Percentiles rank a stretch among this genome's conserved stretches.
These are phyloP conservation scores for Scutellospora calospora DNA, from an alignment of 371 early-diverging fungal species.

Conservation along the genomic window DNA sequence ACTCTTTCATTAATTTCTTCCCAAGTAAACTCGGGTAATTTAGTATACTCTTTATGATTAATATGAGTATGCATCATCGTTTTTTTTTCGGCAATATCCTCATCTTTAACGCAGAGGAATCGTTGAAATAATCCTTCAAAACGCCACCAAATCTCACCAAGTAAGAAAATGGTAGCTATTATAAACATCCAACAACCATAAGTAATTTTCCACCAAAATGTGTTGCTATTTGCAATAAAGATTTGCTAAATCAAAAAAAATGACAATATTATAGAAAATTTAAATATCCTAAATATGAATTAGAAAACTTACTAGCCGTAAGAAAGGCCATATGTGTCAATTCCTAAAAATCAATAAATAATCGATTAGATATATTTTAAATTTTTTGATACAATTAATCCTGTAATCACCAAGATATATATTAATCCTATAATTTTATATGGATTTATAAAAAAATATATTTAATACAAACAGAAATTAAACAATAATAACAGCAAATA, in stretches of 20 bases:
- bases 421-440: neutral
- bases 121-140: neutral
- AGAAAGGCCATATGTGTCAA: too few species aligned
- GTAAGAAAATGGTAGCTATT: neutral
- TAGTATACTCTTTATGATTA: neutral
- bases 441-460: too few species aligned
- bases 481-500: neutral
- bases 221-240: neutral
- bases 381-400: too few species aligned
- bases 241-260: neutral
- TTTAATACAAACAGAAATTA: neutral
- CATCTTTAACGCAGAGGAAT: too few species aligned
- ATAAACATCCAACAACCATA: neutral
- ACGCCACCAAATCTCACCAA: neutral
- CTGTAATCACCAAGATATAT: constrained; percentile 3
- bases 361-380: too few species aligned
- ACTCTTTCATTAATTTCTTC: constrained; percentile 43
- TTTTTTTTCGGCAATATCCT: too few species aligned
- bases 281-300: too few species aligned
- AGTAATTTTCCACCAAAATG: neutral
- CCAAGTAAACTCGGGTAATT: constrained; percentile 25
- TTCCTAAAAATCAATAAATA: too few species aligned
- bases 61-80: too few species aligned
- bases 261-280: too few species aligned
- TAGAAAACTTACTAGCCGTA: too few species aligned